These are phyloP conservation scores for Raddia distichophylla DNA, from an alignment of 176 grass and related monocot species.

Conservation along the genomic window DNA sequence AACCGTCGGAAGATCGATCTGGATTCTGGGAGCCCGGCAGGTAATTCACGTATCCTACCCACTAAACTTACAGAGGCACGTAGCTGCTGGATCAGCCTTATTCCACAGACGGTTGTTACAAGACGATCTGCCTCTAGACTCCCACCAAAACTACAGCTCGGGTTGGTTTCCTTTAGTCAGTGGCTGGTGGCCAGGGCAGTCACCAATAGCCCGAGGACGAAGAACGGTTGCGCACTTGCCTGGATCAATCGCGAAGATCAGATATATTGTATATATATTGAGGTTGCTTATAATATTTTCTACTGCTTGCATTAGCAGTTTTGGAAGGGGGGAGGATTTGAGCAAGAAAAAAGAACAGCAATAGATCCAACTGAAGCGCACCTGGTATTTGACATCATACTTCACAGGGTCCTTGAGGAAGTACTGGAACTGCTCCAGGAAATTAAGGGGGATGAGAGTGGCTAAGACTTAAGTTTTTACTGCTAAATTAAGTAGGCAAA, in stretches of 20 bases:
- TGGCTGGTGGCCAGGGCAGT: slow-evolving; percentile 65
- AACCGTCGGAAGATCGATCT: neutral
- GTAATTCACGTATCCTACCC: slow-evolving; percentile 6
- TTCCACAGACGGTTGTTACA: slow-evolving; percentile 18
- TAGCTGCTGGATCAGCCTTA: neutral
- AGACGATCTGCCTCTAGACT: neutral
- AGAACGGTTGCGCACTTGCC: slow-evolving; percentile 78
- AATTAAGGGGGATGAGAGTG: slow-evolving; percentile 29
- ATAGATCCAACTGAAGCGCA: neutral
- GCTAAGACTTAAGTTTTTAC: neutral
- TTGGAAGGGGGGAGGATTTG: neutral
- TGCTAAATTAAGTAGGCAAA: neutral
- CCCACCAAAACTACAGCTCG: neutral
- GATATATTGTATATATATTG: neutral
- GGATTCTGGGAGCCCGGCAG: neutral
- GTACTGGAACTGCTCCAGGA: slow-evolving; percentile 64
- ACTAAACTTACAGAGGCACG: neutral
- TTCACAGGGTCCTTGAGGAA: slow-evolving; percentile 78
- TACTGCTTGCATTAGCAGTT: neutral
- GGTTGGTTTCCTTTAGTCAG: neutral
- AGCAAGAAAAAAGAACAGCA: neutral
- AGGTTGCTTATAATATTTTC: neutral
- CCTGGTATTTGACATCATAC: slow-evolving; percentile 87
- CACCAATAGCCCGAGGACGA: slow-evolving; percentile 69
- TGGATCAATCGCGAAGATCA: slow-evolving; percentile 3